These are phyloP conservation scores for Macrophomina pseudophaseolina DNA, from an alignment of 2,329 filamentous ascomycete genomes.

Conservation along the genomic window DNA sequence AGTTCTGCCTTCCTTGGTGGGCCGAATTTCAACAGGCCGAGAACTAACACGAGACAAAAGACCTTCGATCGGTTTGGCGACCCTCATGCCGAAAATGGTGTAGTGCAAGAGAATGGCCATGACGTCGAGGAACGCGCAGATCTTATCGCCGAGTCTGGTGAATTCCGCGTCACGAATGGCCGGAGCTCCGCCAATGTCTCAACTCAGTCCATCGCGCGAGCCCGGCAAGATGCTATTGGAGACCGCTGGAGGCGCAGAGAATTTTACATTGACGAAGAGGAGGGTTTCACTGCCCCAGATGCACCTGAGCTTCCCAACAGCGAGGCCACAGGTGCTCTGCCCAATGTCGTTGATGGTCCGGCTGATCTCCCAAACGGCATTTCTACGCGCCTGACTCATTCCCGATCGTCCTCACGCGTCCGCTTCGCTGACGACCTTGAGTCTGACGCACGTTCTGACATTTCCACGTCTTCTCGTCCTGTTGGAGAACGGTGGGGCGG, in stretches of 20 bases:
- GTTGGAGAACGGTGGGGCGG: conserved; percentile 73
- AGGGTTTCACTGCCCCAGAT: conserved; percentile 59
- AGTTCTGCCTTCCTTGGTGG: conserved; percentile 42
- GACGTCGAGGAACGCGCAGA: conserved; percentile 34
- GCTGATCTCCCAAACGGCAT: conserved; percentile 49
- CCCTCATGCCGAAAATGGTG: conserved; percentile 32
- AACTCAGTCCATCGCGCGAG: neutral
- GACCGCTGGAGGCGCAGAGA: conserved; percentile 77
- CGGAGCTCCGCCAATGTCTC: neutral
- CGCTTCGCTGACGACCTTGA: conserved; percentile 76
- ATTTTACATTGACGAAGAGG: conserved; percentile 86
- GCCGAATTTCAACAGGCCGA: conserved; percentile 17
- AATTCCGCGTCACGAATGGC: conserved; percentile 45
- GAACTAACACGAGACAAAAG: conserved; percentile 36
- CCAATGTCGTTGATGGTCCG: conserved; percentile 32
- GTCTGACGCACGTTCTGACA: conserved; percentile 72
- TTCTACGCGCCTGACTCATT: conserved; percentile 38
- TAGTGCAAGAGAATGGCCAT: conserved; percentile 34
- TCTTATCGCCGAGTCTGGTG: conserved; percentile 39
- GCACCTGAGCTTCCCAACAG: neutral
- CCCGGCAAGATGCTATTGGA: conserved; percentile 50
- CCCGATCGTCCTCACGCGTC: conserved; percentile 79
- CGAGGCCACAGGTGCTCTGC: neutral
- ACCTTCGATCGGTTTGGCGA: conserved; percentile 38
- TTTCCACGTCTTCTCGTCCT: conserved; percentile 73